Evolutionary conservation across 768 basidiomycete species (phyloP).

Genomic region (Psilocybe cubensis): DNA sequence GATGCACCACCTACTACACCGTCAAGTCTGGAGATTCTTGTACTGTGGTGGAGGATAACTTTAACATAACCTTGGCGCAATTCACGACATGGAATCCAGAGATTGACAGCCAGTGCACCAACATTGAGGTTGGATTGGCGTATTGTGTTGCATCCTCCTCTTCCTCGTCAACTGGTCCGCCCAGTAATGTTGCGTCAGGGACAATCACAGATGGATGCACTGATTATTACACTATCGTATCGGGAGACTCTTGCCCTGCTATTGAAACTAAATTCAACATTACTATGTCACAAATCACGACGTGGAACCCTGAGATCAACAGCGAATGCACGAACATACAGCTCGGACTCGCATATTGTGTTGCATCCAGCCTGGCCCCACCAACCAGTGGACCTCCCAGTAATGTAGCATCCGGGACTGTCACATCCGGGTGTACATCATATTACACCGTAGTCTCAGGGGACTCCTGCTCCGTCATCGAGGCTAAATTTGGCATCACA

Average conservation of each 20-base stretch:
- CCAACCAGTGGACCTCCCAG: too few species aligned
- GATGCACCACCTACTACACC: constrained; percentile 24
- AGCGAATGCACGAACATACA: constrained; percentile 8
- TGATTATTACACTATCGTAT: constrained; percentile 3
- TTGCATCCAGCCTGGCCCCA: not conserved
- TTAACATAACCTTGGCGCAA: constrained; percentile 16
- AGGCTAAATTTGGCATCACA: too few species aligned
- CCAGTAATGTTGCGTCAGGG: constrained; percentile 4
- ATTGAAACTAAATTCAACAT: not conserved
- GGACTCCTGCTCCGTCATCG: too few species aligned
- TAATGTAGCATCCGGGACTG: too few species aligned
- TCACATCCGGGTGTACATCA: too few species aligned
- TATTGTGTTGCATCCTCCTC: constrained; percentile 20
- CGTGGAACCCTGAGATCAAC: not conserved
- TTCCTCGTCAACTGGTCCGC: not conserved
- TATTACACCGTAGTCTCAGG: too few species aligned
- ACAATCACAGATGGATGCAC: constrained; percentile 8
- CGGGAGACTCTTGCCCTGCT: constrained; percentile 4
- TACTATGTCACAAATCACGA: too few species aligned
- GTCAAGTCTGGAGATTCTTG: constrained; percentile 26
- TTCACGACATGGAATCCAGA: constrained; percentile 22
- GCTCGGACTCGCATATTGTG: constrained; percentile 9
- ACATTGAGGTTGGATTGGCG: constrained; percentile 20
- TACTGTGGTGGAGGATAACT: constrained; percentile 18
- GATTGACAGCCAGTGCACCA: constrained; percentile 22